These are phyloP conservation scores for Trichocomaceae sp. DNA, from an alignment of 2,329 filamentous ascomycete genomes.

Conservation along the genomic window DNA sequence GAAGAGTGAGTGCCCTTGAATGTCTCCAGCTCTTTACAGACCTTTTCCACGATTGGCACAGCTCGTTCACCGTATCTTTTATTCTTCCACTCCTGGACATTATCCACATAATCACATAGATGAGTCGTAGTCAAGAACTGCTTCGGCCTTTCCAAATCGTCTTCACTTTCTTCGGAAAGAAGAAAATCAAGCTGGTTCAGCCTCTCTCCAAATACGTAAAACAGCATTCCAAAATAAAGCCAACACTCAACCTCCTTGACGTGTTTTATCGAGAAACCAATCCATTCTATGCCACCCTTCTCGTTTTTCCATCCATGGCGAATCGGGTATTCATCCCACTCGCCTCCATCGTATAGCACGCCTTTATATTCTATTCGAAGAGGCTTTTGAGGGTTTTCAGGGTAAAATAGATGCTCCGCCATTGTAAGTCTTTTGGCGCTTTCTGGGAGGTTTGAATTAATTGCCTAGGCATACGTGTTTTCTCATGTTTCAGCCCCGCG, in stretches of 20 bases:
- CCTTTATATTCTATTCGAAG: background rate
- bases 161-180: background rate
- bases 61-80: constrained; percentile 8
- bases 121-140: constrained; percentile 10
- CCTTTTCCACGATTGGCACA: constrained; percentile 7
- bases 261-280: background rate
- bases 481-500: too few species aligned
- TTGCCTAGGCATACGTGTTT: too few species aligned
- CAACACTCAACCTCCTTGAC: constrained; percentile 8
- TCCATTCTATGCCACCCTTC: background rate
- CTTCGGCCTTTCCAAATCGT: background rate
- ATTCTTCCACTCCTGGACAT: constrained; percentile 14
- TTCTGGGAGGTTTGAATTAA: too few species aligned
- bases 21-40: background rate
- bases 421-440: background rate
- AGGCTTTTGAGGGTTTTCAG: background rate
- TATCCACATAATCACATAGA: constrained; percentile 11
- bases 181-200: constrained; percentile 13
- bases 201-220: constrained; percentile 10
- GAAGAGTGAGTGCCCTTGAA: background rate
- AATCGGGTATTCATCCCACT: background rate
- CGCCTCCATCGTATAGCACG: background rate
- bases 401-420: constrained; percentile 8
- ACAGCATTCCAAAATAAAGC: constrained; percentile 15
- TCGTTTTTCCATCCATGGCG: constrained; percentile 1